Base-by-base conservation (phyloP, 768 basidiomycete species). In the Tulasnella calospora region DNA sequence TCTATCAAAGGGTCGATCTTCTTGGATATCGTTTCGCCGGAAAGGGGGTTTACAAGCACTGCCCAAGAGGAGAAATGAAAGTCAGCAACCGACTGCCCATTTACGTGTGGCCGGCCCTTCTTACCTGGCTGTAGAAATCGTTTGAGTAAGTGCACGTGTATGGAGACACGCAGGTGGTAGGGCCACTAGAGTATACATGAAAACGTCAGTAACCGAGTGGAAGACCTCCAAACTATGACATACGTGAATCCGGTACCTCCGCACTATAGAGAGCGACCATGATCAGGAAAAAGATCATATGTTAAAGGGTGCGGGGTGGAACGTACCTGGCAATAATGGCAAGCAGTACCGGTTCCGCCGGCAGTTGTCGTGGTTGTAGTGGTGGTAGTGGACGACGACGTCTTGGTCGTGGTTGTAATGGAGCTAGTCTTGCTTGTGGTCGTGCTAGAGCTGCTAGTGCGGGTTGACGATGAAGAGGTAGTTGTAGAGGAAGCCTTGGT, bases 111-210 rank as follows among this genome's bases (percentile, higher is more conserved):
- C 44, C 44, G 17, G 17, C 44, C 17, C 44, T n/a, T 70, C 30
- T 35, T 67, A 15, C 61, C 30, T 79, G 79, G 51, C 30, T 33
- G 74, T 79, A 79, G 12, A 36, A 79, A 15, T 30, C 40, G 44
- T 67, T 77, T 17, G 27, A n/a, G 57, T n/a, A 41, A 13, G 33
- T 61, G 78, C 79, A 79, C 3, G 17, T 73, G 79, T 41, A 79
- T 27, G 69, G 69, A 35, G 40, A 30, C 21, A 46, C 79, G 47
- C 79, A 79, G 8, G 44, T 47, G 33, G 79, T 79, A 13, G 79
- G 69, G 2, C 79, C 79, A 57, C 41, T 79, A 21, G 21, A 79
- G 40, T 72, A 51, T 2, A 15, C 3, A 35, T 27, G 30, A 35
- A 67, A 35, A 12, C 12, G 13, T 67, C 30, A 67, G 61, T 12